A percentile compares a stretch with the other conserved stretches of the same genome.
Evolutionary conservation across 768 basidiomycete species (phyloP).

Genomic region (Sarcomyxa edulis): DNA sequence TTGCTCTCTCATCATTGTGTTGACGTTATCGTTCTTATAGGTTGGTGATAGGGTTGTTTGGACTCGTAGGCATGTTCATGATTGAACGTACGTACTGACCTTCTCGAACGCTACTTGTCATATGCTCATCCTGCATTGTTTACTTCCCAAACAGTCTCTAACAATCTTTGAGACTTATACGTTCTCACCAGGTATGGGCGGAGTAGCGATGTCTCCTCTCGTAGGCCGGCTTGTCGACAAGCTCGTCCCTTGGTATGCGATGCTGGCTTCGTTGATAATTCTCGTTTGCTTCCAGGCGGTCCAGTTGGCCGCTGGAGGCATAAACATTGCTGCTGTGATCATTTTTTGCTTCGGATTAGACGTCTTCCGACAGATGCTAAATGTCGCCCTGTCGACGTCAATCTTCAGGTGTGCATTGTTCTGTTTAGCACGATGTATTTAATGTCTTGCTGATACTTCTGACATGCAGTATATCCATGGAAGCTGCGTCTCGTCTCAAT

Average conservation of each 20-base stretch:
- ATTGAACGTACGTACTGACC: too few species aligned
- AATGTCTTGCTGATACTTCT: conserved; percentile 8
- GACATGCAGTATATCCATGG: conserved; percentile 28
- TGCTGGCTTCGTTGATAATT: conserved; percentile 45
- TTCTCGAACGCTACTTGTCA: too few species aligned
- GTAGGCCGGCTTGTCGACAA: conserved; percentile 64
- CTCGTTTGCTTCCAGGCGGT: conserved; percentile 54
- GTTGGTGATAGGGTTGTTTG: conserved; percentile 65
- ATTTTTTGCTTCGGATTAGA: conserved; percentile 70
- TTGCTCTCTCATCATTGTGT: neutral
- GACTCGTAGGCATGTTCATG: conserved; percentile 67
- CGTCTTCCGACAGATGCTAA: conserved; percentile 65
- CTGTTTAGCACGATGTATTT: conserved; percentile 6
- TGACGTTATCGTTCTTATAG: conserved; percentile 16
- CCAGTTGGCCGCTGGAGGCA: conserved; percentile 64
- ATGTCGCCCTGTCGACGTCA: conserved; percentile 58
- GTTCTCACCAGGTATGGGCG: too few species aligned
- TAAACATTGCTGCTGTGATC: conserved; percentile 65
- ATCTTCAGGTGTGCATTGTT: conserved; percentile 43
- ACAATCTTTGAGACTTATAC: too few species aligned
- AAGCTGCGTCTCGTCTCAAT: conserved; percentile 67
- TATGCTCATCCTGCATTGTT: too few species aligned
- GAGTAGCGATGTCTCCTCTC: conserved; percentile 63
- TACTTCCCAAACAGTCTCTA: too few species aligned
- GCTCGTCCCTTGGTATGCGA: conserved; percentile 74